Evolutionary conservation across 2,329 filamentous ascomycete genomes (phyloP).

Genomic region (Sarocladiaceae sp.): DNA sequence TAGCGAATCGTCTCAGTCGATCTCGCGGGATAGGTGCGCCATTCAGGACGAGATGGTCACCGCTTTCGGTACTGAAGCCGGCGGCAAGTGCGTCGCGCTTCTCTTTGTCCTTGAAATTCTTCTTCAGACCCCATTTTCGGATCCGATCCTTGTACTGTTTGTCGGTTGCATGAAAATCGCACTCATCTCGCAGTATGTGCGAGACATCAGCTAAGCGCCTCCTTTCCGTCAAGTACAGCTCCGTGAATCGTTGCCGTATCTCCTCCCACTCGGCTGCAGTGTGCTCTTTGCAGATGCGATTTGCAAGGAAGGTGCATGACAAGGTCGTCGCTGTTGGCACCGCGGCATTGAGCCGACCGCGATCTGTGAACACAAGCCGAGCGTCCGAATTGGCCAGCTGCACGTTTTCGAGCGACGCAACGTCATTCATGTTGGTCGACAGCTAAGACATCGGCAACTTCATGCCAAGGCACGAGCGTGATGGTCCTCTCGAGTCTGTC

Average conservation of each 20-base stretch:
- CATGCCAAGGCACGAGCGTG: too few species aligned
- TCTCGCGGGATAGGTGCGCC: not conserved
- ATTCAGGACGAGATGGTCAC: not conserved
- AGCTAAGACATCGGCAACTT: too few species aligned
- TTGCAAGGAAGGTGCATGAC: not conserved
- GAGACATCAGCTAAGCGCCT: not conserved
- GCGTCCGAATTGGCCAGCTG: too few species aligned
- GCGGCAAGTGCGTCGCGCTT: conserved; percentile 2
- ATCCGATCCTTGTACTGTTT: conserved; percentile 8
- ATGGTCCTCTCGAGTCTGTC: too few species aligned
- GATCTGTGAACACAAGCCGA: too few species aligned
- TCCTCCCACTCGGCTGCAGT: not conserved
- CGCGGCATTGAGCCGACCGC: too few species aligned
- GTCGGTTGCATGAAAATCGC: conserved; percentile 2
- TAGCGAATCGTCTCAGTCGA: not conserved
- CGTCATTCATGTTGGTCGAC: too few species aligned
- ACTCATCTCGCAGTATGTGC: conserved; percentile 1
- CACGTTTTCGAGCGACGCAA: too few species aligned
- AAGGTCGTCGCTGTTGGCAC: not conserved
- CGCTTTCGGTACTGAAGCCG: not conserved
- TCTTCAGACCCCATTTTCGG: not conserved
- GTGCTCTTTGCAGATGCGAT: not conserved
- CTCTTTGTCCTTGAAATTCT: conserved; percentile 6
- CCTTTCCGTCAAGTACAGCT: conserved; percentile 1
- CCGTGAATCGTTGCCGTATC: conserved; percentile 1